Base-by-base conservation (phyloP, 176 grass and related monocot species). In the Oryza coarctata region DNA sequence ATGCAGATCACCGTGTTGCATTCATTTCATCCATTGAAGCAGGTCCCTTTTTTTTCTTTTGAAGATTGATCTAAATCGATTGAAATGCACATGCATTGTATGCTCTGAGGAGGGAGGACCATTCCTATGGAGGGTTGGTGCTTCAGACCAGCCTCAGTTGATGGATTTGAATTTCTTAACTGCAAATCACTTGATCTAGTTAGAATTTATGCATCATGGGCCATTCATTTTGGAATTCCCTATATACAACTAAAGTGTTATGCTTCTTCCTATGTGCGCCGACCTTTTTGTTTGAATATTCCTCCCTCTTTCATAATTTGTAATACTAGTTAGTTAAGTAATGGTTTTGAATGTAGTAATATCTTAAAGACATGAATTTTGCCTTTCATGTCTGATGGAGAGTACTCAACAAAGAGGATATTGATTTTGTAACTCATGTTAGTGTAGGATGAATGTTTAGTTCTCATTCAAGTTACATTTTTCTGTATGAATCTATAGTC, bases 401-500 rank as follows among this genome's bases (percentile, higher is more conserved):
- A 76, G 6, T 47, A 32, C 25, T 52, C 6, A 39, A 50, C 12
- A 32, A 12, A 69, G 73, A 68, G 25, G 0, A 22, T 74, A 62
- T 25, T 31, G 70, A 0, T 11, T 7, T 85, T 80, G 7, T 11
- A 69, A 39, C 65, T 85, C 50, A 26, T 43, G 52, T 76, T 8
- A 7, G 9, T 33, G 17, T 25, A 27, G 23, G 25, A 63, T 65
- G 26, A 10, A 32, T 14, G 18, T 20, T 15, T 11, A 26, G 52
- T 25, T 75, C 49, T 52, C 49, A 11, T 22, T 15, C 3, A 15
- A 30, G 63, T 36, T 50, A 75, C 23, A 23, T 63, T 63, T 49
- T 30, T 61, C 10, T 73, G 44, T 81, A 55, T 84, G 63, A 35
- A 14, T 73, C 15, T 68, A 52, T 11, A 81, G 15, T 62, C 38